These are phyloP conservation scores for Euphorbia peplus DNA, from an alignment of 345 rosid genomes.

Conservation along the genomic window DNA sequence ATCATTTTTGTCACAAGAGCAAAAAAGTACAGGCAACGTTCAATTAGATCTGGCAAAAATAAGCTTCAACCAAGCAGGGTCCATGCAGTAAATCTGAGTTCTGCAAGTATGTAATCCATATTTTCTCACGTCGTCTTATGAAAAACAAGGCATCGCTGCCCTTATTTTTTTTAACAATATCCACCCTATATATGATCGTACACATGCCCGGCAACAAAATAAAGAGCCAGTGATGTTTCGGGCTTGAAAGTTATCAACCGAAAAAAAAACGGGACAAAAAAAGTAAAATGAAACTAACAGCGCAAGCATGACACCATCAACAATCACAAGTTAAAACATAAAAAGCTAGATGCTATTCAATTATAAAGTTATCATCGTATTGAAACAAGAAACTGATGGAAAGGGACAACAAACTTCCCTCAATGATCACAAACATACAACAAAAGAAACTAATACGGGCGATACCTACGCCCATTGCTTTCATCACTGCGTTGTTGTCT, in stretches of 20 bases:
- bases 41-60: too few relatives aligned
- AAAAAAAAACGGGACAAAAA: neutral
- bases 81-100: neutral
- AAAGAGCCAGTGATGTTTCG: neutral
- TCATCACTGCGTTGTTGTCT: conserved; percentile 55
- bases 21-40: too few relatives aligned
- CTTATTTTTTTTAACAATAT: neutral
- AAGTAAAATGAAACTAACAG: neutral
- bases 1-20: too few relatives aligned
- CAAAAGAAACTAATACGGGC: conserved; percentile 49
- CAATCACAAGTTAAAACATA: neutral
- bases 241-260: neutral
- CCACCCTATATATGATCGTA: neutral
- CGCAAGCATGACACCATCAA: neutral
- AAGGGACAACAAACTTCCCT: neutral
- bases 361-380: neutral
- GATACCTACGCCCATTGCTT: conserved; percentile 66
- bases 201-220: neutral
- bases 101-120: neutral
- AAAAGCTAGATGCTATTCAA: neutral
- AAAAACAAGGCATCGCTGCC: neutral
- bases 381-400: neutral
- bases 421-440: neutral
- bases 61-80: neutral
- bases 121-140: neutral